A percentile compares a stretch with the other conserved stretches of the same genome.
phyloP scores from a whole-genome alignment of 2,329 filamentous ascomycete genomes.

The Blumeria hordei region DNA sequence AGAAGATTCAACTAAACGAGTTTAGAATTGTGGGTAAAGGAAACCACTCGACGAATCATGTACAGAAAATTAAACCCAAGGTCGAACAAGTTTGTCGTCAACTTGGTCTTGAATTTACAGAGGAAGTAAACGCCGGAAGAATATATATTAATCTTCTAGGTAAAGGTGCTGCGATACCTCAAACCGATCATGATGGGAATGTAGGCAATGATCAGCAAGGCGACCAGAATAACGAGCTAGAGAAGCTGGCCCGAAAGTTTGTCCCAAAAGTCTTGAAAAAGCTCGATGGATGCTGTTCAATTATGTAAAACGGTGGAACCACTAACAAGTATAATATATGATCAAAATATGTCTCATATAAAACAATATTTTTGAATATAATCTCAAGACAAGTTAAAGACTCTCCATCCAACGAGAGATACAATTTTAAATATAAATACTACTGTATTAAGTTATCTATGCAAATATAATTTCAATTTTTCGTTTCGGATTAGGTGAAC shows the following conservation, averaged over 20 bases:
- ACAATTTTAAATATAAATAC: too few species aligned
- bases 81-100: conserved; percentile 73
- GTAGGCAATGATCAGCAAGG: conserved; percentile 18
- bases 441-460: too few species aligned
- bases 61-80: conserved; percentile 89
- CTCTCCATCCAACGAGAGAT: too few species aligned
- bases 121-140: conserved; percentile 58
- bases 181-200: conserved; percentile 10
- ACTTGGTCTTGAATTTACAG: conserved; percentile 65
- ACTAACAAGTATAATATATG: too few species aligned
- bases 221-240: conserved; percentile 15
- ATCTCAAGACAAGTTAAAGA: too few species aligned
- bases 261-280: conserved; percentile 13
- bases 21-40: conserved; percentile 72
- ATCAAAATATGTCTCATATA: too few species aligned
- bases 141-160: conserved; percentile 76
- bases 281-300: conserved; percentile 13
- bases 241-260: conserved; percentile 14
- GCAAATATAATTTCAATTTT: too few species aligned
- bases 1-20: not conserved
- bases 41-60: conserved; percentile 57
- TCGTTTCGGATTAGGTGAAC: too few species aligned
- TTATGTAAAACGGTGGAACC: conserved; percentile 9
- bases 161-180: conserved; percentile 30
- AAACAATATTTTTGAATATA: too few species aligned